Evolutionary conservation across 176 grass and related monocot species (phyloP), one percentile per base, ranked within the genome.

Genomic region (Oryza glaberrima): DNA sequence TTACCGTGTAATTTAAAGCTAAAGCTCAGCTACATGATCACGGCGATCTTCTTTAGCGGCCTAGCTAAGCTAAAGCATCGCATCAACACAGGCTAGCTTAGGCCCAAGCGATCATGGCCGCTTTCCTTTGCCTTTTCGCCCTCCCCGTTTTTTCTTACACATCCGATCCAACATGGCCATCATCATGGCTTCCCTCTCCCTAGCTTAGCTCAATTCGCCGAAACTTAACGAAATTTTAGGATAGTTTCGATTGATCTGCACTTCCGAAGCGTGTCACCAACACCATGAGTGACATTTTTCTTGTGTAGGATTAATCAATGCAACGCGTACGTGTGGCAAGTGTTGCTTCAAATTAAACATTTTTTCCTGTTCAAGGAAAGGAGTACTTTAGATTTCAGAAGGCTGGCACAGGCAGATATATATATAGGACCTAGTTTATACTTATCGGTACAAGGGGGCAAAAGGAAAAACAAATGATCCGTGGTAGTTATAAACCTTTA

Each of bases 181-280:
- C 82, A 85, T 86, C 83, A 86, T 90, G 88, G 47, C 70, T 78
- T 78, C 56, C 74, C 56, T 75, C 34, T 14, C 23, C 48, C 63
- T n/a, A 4, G 16, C 30, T 32, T 3, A 32, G 30, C 25, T 35
- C 58, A 68, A 36, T 63, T 48, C 23, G 45, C 35, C 6, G 72
- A 25, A 66, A 23, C 47, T 32, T 56, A 56, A 16, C 46, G 16
- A 43, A 58, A 15, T 28, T 67, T 25, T 3, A 28, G 2, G 32
- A 20, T 47, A 41, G 58, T 25, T 0, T 47, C 34, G 15, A 34
- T 15, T 69, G 22, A 32, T 58, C 12, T 35, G 45, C 56, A 52
- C 49, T 5, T 49, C 12, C 16, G 49, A 52, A 28, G 10, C 65
- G 11, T 11, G 65, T 80, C 78, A 35, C 25, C 15, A 51, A 35